Percentiles rank a stretch among this genome's conserved stretches.
These are phyloP conservation scores for Akebia trifoliata DNA, from an alignment of 164 flowering plant genomes.

Conservation along the genomic window DNA sequence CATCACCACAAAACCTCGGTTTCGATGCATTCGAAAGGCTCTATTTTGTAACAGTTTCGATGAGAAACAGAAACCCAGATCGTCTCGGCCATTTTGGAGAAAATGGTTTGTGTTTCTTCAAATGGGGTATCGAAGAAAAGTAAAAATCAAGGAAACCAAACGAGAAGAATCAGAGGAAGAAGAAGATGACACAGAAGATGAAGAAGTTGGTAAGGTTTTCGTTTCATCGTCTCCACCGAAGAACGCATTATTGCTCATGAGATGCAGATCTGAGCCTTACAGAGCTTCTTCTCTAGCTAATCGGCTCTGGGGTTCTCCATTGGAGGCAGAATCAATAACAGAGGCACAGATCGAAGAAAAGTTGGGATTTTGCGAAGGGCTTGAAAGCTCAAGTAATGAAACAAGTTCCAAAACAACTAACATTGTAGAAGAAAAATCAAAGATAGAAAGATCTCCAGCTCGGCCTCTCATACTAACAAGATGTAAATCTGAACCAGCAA, in stretches of 20 bases:
- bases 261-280: slow-evolving; percentile 77
- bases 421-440: neutral
- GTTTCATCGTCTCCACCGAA: slow-evolving; percentile 41
- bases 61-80: slow-evolving; percentile 18
- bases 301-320: slow-evolving; percentile 56
- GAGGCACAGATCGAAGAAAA: slow-evolving; percentile 23
- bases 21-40: slow-evolving; percentile 25
- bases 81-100: slow-evolving; percentile 18
- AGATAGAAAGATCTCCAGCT: neutral
- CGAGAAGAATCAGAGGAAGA: slow-evolving; percentile 13
- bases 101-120: slow-evolving; percentile 33
- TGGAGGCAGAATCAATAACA: slow-evolving; percentile 22
- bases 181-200: slow-evolving; percentile 7
- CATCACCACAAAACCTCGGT: slow-evolving; percentile 2
- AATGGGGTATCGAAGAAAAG: slow-evolving; percentile 16
- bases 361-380: slow-evolving; percentile 10
- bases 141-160: neutral
- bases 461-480: slow-evolving; percentile 32
- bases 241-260: slow-evolving; percentile 53
- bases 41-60: slow-evolving; percentile 17
- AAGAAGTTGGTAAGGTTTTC: slow-evolving; percentile 11
- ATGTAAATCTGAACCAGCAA: slow-evolving; percentile 51
- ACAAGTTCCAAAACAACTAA: neutral
- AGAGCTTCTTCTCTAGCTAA: slow-evolving; percentile 56
- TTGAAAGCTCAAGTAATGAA: slow-evolving; percentile 3